phyloP scores from a whole-genome alignment of 2,329 filamentous ascomycete species.

The Phaeosphaeria sp. region DNA sequence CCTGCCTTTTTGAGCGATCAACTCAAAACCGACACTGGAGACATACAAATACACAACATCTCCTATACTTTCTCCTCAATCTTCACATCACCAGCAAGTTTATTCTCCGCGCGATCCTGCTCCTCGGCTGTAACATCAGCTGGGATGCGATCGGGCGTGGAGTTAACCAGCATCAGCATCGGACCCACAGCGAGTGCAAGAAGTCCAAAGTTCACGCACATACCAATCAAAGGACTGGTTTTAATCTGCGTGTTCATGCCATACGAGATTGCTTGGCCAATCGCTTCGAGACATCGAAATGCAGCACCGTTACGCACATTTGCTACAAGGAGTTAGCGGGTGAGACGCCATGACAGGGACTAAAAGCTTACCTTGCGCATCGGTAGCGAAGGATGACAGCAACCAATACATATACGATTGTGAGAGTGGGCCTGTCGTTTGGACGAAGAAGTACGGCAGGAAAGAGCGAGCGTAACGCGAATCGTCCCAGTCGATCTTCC shows the following conservation, averaged over 20 bases:
- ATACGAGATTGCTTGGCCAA: conserved; percentile 37
- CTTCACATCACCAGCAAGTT: conserved; percentile 16
- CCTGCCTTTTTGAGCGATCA: too few species aligned
- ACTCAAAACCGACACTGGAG: too few species aligned
- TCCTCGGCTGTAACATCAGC: conserved; percentile 39
- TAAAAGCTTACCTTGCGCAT: conserved; percentile 25
- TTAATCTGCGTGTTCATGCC: conserved; percentile 41
- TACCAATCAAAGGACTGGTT: conserved; percentile 33
- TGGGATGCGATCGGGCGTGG: conserved; percentile 42
- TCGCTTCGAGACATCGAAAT: conserved; percentile 35
- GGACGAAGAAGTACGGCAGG: conserved; percentile 58
- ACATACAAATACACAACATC: background rate
- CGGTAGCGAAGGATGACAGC: conserved; percentile 36
- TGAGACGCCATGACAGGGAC: background rate
- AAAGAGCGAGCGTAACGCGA: conserved; percentile 52
- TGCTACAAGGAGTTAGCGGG: conserved; percentile 15
- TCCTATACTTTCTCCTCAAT: conserved; percentile 18
- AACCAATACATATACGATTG: conserved; percentile 44
- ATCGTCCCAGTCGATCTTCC: conserved; percentile 57
- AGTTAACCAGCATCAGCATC: conserved; percentile 41
- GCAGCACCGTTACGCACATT: conserved; percentile 35
- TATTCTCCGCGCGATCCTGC: conserved; percentile 20
- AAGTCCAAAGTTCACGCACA: conserved; percentile 42
- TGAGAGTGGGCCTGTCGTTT: conserved; percentile 48
- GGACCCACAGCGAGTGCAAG: conserved; percentile 40